phyloP scores from a whole-genome alignment of 2,329 filamentous ascomycete genomes.

The Beauveria pseudobassiana region DNA sequence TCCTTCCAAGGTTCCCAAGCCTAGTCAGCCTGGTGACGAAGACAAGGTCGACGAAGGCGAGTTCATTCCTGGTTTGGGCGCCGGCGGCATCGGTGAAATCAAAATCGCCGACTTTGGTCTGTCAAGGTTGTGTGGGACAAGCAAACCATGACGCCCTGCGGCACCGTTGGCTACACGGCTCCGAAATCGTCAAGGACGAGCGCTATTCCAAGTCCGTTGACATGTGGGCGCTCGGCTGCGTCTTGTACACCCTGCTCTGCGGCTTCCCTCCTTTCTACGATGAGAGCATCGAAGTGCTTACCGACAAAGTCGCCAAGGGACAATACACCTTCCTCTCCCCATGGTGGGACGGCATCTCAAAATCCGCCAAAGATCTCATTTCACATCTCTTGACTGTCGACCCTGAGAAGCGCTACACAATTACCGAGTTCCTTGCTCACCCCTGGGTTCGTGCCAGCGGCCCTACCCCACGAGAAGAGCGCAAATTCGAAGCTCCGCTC shows the following conservation, averaged over 20 bases:
- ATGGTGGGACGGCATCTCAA: conserved; percentile 99
- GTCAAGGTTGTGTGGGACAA: conserved; percentile 97
- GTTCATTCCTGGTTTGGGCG: conserved; percentile 71
- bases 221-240: conserved; percentile 98
- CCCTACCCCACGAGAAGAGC: conserved; percentile 51
- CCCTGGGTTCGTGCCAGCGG: conserved; percentile 77
- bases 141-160: conserved; percentile 98
- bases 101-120: conserved; percentile 98
- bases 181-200: conserved; percentile 98
- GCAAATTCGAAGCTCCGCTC: conserved; percentile 35
- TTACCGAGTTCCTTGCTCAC: conserved; percentile 86
- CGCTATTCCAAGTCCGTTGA: conserved; percentile 97
- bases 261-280: conserved; percentile 98
- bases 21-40: conserved; percentile 80
- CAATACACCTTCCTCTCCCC: conserved; percentile 97
- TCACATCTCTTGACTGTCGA: conserved; percentile 91
- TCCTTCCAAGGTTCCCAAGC: conserved; percentile 72
- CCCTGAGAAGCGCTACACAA: conserved; percentile 89
- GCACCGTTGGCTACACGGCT: conserved; percentile 94
- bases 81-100: conserved; percentile 87
- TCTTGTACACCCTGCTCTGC: conserved; percentile 92
- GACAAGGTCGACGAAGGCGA: conserved; percentile 97
- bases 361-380: conserved; percentile 87
- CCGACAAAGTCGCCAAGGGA: conserved; percentile 92
- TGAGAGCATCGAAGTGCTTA: conserved; percentile 92